Base-by-base conservation (phyloP, 306 rosid species). In the Begonia masoniana region DNA sequence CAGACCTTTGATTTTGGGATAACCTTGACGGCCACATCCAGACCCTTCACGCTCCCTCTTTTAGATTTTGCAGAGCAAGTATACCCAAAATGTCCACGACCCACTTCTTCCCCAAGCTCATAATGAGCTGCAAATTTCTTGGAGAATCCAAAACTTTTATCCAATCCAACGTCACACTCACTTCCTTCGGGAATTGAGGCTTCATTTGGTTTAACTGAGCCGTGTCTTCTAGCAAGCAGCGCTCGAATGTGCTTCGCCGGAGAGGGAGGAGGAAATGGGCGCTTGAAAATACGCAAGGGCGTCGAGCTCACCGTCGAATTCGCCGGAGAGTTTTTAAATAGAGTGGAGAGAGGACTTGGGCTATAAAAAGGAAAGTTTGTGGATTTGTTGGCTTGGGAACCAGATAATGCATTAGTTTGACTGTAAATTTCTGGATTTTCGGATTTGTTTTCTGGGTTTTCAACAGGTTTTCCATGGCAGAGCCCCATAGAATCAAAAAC, bases 1-100 rank as follows among this genome's bases (percentile, higher is more conserved):
- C 57, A 56, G 53, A 84, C 97, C 97, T 88, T 88, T 2, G 92
- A 77, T 78, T 88, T 88, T 13, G 97, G 92, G 60, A 88, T 82
- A 63, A 88, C 79, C 70, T 88, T 88, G 68, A 88, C 95, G 62
- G 97, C 97, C 62, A 82, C 97, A 62, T 82, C 86, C 26, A 45
- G 83, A 15, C 95, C 93, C 58, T 88, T 88, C 63, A 84, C 68
- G 68, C 66, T 65, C 10, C 97, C 95, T 43, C 82, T 88, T 57
- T 56, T 88, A 2, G 79, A 85, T 55, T 68, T 82, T 13, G 97
- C 97, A 3, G 74, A 77, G 71, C 92, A 84, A 65, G 97, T 88
- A 68, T 81, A 88, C 12, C 97, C 97, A 15, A 88, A 88, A 76
- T 88, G 97, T 10, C 97, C 97, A 9, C 97, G 88, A n/a, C 97